Conservation (phyloP, 2,329 filamentous ascomycete species). For the Neurospora sp. region DNA sequence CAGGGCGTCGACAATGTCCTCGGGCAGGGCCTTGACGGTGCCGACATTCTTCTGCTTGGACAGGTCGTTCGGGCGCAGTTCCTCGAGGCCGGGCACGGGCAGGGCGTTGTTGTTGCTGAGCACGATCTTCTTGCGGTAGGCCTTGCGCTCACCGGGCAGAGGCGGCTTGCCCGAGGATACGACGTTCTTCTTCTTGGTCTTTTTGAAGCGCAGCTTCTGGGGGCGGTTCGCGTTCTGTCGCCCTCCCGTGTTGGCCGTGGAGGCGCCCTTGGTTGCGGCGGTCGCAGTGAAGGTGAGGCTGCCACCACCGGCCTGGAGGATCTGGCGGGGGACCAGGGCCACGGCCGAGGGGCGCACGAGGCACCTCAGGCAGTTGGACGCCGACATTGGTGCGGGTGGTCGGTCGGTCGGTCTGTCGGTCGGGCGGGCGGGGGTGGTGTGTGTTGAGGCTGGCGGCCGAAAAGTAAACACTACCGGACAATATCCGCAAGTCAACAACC, state of each 20-base stretch:
- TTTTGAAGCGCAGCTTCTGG: conserved; percentile 30
- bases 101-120: conserved; percentile 92
- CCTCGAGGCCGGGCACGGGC: conserved; percentile 57
- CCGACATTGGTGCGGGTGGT: conserved; percentile 36
- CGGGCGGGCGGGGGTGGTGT: conserved; percentile 4
- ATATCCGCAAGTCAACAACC: conserved; percentile 3
- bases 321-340: conserved; percentile 22
- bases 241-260: background rate
- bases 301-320: conserved; percentile 21
- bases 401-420: conserved; percentile 2
- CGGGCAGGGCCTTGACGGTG: conserved; percentile 59
- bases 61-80: conserved; percentile 48
- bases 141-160: conserved; percentile 72
- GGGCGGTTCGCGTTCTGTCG: conserved; percentile 5
- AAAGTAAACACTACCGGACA: background rate
- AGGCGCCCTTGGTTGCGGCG: conserved; percentile 11
- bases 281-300: conserved; percentile 36
- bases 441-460: conserved; percentile 10
- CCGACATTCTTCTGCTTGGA: conserved; percentile 47
- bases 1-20: conserved; percentile 65
- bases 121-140: conserved; percentile 77
- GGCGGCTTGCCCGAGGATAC: conserved; percentile 44
- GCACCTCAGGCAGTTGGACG: conserved; percentile 49
- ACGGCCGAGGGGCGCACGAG: conserved; percentile 36
- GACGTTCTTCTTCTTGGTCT: conserved; percentile 43